Conservation (phyloP, 805 yeast species). For the Ogataea chonburiensis region DNA sequence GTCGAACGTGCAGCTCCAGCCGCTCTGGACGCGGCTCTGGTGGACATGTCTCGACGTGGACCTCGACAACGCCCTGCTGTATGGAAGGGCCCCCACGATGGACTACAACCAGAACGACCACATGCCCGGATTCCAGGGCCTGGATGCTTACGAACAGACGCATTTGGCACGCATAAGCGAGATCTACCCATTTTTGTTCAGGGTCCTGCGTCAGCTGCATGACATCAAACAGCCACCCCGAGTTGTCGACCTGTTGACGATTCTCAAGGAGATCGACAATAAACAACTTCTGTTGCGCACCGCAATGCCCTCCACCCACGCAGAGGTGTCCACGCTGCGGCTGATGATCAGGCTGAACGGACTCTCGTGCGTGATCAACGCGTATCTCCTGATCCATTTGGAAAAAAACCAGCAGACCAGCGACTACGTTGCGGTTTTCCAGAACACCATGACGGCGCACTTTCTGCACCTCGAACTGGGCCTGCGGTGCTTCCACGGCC, state of each 20-base stretch:
- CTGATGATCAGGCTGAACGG: conserved; percentile 7
- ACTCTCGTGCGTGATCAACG: conserved; percentile 18
- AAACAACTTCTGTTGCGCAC: conserved; percentile 5
- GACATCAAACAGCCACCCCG: conserved; percentile 21
- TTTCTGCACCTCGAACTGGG: conserved; percentile 9
- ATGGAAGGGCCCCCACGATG: conserved; percentile 27
- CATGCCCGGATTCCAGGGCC: too few relatives aligned
- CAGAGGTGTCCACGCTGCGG: background rate
- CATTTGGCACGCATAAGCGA: conserved; percentile 18
- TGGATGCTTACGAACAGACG: too few relatives aligned
- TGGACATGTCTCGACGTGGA: conserved; percentile 25
- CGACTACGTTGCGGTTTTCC: conserved; percentile 8
- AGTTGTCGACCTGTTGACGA: conserved; percentile 24
- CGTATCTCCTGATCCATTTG: conserved; percentile 22
- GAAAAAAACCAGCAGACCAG: conserved; percentile 11
- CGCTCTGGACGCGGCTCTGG: conserved; percentile 35
- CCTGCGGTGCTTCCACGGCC: conserved; percentile 6
- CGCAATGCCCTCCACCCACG: background rate
- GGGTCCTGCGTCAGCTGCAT: conserved; percentile 25
- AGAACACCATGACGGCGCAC: background rate
- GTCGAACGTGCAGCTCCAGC: conserved; percentile 17
- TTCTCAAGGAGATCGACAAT: conserved; percentile 13
- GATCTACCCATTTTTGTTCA: conserved; percentile 19
- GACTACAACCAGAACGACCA: conserved; percentile 17
- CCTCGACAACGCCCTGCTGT: conserved; percentile 20